Conservation (phyloP, 768 basidiomycete genomes). For the Hemileccinum rubropunctum region DNA sequence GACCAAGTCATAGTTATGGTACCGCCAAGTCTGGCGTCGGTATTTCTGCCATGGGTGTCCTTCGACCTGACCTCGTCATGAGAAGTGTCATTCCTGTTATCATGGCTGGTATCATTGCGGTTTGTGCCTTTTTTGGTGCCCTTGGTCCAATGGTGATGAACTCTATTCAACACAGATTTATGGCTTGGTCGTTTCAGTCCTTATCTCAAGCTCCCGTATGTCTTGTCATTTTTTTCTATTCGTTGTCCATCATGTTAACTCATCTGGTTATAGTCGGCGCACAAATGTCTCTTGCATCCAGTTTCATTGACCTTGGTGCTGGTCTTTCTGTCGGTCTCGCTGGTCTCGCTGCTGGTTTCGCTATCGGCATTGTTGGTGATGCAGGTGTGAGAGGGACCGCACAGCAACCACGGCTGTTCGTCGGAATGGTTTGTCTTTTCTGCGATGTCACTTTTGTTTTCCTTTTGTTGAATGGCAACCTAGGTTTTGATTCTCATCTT, state of each 20-base stretch:
- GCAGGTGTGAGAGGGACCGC: slow-evolving; percentile 98
- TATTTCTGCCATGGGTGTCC: slow-evolving; percentile 96
- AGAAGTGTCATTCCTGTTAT: slow-evolving; percentile 96
- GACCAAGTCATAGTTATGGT: slow-evolving; percentile 70
- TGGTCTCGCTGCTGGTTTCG: slow-evolving; percentile 95
- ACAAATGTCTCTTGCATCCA: slow-evolving; percentile 87
- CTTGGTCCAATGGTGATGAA: background rate
- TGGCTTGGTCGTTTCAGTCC: slow-evolving; percentile 97
- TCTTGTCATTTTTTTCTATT: slow-evolving; percentile 19
- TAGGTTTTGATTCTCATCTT: slow-evolving; percentile 98
- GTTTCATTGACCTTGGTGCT: slow-evolving; percentile 92
- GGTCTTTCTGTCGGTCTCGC: slow-evolving; percentile 91
- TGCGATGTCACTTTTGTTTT: background rate
- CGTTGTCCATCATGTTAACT: background rate
- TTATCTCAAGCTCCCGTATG: slow-evolving; percentile 86
- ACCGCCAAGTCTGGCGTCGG: slow-evolving; percentile 99
- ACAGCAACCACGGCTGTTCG: slow-evolving; percentile 91
- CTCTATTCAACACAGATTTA: slow-evolving; percentile 61
- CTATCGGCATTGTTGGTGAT: slow-evolving; percentile 98
- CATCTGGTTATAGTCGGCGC: slow-evolving; percentile 49
- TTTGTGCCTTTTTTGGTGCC: slow-evolving; percentile 42
- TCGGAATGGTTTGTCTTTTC: slow-evolving; percentile 72
- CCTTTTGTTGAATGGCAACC: background rate
- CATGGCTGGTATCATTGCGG: slow-evolving; percentile 99
- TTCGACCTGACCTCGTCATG: slow-evolving; percentile 97